Conservation (phyloP, 768 basidiomycete species). For the Naganishia randhawae region DNA sequence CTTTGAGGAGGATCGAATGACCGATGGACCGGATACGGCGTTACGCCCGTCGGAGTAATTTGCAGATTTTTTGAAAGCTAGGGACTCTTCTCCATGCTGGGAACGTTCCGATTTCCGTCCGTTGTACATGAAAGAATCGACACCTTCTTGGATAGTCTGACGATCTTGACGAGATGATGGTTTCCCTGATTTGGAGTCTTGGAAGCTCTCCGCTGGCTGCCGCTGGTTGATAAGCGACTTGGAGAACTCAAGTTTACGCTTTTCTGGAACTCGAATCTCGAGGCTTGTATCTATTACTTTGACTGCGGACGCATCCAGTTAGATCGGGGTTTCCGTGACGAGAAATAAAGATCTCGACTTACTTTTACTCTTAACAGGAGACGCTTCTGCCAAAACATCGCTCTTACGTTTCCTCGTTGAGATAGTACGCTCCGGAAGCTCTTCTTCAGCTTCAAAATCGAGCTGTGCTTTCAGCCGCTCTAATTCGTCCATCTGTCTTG, state of each 20-base stretch:
- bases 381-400: conserved; percentile 38
- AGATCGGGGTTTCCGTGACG: not conserved
- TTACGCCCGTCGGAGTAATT: not conserved
- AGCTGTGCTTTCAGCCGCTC: too few relatives aligned
- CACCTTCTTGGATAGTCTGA: not conserved
- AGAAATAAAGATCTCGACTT: not conserved
- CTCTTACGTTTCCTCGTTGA: conserved; percentile 35
- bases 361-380: conserved; percentile 41
- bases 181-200: not conserved
- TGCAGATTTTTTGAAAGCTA: not conserved
- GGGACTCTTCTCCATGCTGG: not conserved
- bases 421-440: not conserved
- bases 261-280: not conserved
- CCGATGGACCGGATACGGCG: not conserved
- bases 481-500: conserved; percentile 24
- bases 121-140: not conserved
- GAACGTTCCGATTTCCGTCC: not conserved
- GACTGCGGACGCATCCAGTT: not conserved
- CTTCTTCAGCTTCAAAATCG: conserved; percentile 27
- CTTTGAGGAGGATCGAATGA: not conserved
- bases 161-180: not conserved
- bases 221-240: not conserved
- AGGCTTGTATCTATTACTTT: not conserved
- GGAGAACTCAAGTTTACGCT: conserved; percentile 11
- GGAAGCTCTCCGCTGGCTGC: not conserved